Evolutionary conservation across 202 grass and related monocot genomes (phyloP).

Genomic region (Bolboschoenoplectus hybrid): DNA sequence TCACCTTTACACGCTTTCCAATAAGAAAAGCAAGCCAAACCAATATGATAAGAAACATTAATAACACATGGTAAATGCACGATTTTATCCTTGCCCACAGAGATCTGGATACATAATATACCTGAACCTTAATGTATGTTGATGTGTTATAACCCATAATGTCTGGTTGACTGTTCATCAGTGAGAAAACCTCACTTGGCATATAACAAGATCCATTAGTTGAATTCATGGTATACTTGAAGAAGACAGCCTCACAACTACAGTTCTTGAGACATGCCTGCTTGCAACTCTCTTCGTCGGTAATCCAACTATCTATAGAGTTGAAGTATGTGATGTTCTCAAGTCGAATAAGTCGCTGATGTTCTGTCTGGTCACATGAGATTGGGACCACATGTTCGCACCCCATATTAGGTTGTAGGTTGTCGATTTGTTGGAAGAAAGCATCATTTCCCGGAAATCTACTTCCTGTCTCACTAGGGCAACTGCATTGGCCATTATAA

Average conservation of each 20-base stretch:
- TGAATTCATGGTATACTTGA: slow-evolving; percentile 43
- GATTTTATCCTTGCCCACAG: slow-evolving; percentile 39
- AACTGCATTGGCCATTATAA: slow-evolving; percentile 64
- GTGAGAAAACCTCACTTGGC: slow-evolving; percentile 57
- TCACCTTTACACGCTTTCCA: slow-evolving; percentile 37
- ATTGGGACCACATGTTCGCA: slow-evolving; percentile 57
- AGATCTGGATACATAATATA: slow-evolving; percentile 16
- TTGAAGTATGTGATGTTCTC: slow-evolving; percentile 64
- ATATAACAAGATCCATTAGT: slow-evolving; percentile 63
- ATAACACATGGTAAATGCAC: slow-evolving; percentile 43
- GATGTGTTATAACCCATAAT: slow-evolving; percentile 56
- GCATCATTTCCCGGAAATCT: slow-evolving; percentile 15
- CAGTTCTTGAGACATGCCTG: slow-evolving; percentile 66
- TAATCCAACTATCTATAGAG: slow-evolving; percentile 51
- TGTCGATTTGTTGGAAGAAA: slow-evolving; percentile 53
- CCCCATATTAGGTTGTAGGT: slow-evolving; percentile 46
- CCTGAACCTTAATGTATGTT: slow-evolving; percentile 74
- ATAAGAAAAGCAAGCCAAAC: slow-evolving; percentile 46
- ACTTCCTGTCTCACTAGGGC: slow-evolving; percentile 42
- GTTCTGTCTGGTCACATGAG: slow-evolving; percentile 56
- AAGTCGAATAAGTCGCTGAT: slow-evolving; percentile 62
- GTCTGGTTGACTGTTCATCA: slow-evolving; percentile 55
- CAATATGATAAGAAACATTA: slow-evolving; percentile 45
- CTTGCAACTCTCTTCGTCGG: slow-evolving; percentile 69
- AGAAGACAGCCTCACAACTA: slow-evolving; percentile 72